Evolutionary conservation across 768 basidiomycete genomes (phyloP), one percentile per base, ranked within the genome.

Genomic region (Rhizopogon vulgaris): DNA sequence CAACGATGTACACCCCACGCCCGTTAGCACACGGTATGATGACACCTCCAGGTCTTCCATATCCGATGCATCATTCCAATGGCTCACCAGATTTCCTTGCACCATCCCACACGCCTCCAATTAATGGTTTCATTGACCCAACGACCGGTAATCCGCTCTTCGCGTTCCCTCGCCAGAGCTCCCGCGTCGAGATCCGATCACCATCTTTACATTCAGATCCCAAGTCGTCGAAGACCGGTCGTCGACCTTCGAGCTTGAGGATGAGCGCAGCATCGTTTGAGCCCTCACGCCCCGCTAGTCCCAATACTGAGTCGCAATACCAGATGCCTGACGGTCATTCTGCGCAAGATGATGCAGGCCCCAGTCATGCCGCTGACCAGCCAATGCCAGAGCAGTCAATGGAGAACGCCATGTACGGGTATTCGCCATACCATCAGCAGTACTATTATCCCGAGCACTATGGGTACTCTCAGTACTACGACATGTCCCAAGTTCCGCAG

Each of bases 391-490:
- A 69, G 45, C 69, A 64, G 25, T 58, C 61, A 14, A 55, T 69
- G 59, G 68, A 70, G 27, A 50, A 64, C 32, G 59, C 65, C 45
- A 71, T 81, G 74, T 76, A 82, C 71, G 68, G 69, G 42, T 87
- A 86, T 51, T 61, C 77, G 22, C 64, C 76, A n/a, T 86, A 87
- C 39, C 67, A 53, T 27, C 78, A 77, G 36, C 76, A 73, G 38
- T 87, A 87, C 71, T 89, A 85, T 66, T 86, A 84, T 65, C 83
- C 84, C 22, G 83, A 85, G 47, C 74, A 78, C 54, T 87, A 87
- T 48, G 74, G 71, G 59, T 88, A 87, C 65, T 71, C 78, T 53
- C 78, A 73, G 39, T 87, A 85, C 70, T 70, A 85, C 73, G 86
- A 86, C 66, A 75, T 81, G 77, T 74, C 82, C 40, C 83, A 83